Evolutionary conservation across 225 moss, liverwort and hornwort genomes (phyloP).

Genomic region (Physcomitrellopsis africana): DNA sequence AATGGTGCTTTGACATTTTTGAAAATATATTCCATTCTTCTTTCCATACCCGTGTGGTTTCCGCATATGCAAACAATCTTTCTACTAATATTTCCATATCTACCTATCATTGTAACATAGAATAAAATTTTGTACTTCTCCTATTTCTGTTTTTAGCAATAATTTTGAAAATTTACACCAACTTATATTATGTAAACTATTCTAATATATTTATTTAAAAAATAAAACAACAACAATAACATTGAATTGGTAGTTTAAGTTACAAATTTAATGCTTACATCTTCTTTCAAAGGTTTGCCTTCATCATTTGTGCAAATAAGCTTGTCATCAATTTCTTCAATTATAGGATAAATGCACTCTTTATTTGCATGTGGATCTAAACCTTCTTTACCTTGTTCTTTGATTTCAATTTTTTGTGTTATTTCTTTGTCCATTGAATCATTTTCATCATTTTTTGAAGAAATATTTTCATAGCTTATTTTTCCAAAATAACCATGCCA

Average conservation of each 20-base stretch:
- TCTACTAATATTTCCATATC: constrained; percentile 1
- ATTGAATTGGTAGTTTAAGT: neutral
- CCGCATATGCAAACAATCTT: constrained; percentile 21
- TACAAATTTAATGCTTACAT: constrained; percentile 7
- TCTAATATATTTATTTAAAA: no score
- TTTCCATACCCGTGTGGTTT: constrained; percentile 29
- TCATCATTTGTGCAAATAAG: constrained; percentile 1
- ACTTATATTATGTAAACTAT: no score
- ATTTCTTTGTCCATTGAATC: neutral
- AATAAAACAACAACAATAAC: no score
- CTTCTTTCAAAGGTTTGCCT: neutral
- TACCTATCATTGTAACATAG: neutral
- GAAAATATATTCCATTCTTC: neutral
- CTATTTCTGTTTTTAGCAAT: no score
- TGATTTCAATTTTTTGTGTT: neutral
- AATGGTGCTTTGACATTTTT: neutral
- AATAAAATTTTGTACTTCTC: no score
- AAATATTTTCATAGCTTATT: no score
- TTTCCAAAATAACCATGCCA: no score
- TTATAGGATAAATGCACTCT: constrained; percentile 3
- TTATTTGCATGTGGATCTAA: neutral
- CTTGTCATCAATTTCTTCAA: constrained; percentile 12
- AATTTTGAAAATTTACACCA: no score
- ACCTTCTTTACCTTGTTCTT: neutral
- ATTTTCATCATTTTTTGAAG: neutral